Percentiles rank a stretch among this genome's conserved stretches.
Conservation (phyloP, 768 basidiomycete species). For the Neoboletus brunneissimus region DNA sequence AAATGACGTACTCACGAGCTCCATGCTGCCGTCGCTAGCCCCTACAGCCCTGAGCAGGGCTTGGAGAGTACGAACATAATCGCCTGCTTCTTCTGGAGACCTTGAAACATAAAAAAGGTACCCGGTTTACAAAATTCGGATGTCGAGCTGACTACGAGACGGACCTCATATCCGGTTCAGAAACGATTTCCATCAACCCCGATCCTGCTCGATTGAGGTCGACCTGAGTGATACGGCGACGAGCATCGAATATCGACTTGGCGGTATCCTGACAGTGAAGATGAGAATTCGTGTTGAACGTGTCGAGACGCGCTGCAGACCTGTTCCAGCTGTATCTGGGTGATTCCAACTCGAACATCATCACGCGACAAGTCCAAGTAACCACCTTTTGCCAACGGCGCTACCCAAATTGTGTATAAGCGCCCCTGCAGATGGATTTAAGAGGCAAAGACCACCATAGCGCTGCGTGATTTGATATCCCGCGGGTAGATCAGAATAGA, state of each 20-base stretch:
- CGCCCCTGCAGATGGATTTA: not conserved
- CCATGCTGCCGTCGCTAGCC: slow-evolving; percentile 95
- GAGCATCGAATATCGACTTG: slow-evolving; percentile 66
- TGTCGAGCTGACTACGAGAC: not conserved
- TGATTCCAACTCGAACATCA: slow-evolving; percentile 64
- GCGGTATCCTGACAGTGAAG: slow-evolving; percentile 73
- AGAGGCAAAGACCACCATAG: slow-evolving; percentile 55
- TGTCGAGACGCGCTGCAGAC: slow-evolving; percentile 39
- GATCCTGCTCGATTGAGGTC: slow-evolving; percentile 91
- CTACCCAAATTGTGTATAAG: slow-evolving; percentile 37
- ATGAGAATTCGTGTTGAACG: not conserved
- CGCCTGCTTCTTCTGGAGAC: slow-evolving; percentile 86
- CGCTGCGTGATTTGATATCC: slow-evolving; percentile 98
- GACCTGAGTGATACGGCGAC: slow-evolving; percentile 53
- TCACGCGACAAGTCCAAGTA: slow-evolving; percentile 44
- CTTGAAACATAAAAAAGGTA: slow-evolving; percentile 30
- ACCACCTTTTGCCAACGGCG: slow-evolving; percentile 75
- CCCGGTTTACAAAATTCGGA: not conserved
- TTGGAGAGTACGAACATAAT: slow-evolving; percentile 83
- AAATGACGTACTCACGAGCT: slow-evolving; percentile 57
- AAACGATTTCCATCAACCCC: slow-evolving; percentile 94
- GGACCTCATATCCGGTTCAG: slow-evolving; percentile 83
- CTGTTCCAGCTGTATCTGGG: slow-evolving; percentile 96
- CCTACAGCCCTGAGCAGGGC: slow-evolving; percentile 77
- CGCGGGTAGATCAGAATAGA: slow-evolving; percentile 90